Evolutionary conservation across 83 land plant genomes (phyloP).

Genomic region (Diphasiastrum complanatum): DNA sequence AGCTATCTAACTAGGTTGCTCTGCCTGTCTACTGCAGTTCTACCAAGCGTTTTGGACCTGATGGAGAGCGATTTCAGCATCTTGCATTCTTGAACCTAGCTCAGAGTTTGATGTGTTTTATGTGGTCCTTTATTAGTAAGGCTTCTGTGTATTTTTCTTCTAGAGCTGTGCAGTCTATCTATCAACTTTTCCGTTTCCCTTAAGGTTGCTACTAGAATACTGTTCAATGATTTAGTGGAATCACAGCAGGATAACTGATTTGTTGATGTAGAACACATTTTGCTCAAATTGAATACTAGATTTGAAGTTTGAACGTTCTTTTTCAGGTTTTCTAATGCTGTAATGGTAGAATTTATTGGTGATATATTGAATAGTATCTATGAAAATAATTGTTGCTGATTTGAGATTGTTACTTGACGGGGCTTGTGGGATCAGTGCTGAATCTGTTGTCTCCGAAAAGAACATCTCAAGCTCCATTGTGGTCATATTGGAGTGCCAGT

Average conservation of each 20-base stretch:
- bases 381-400: slow-evolving; percentile 3
- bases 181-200: neutral
- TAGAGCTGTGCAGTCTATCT: no score
- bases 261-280: no score
- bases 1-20: neutral
- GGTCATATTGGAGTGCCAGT: slow-evolving; percentile 89
- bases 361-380: slow-evolving; percentile 14
- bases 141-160: neutral
- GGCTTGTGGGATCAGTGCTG: slow-evolving; percentile 43
- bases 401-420: slow-evolving; percentile 6
- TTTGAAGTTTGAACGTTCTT: no score
- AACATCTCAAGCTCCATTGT: slow-evolving; percentile 64
- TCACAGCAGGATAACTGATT: no score
- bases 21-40: slow-evolving; percentile 46
- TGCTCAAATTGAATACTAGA: no score
- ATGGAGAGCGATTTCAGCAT: slow-evolving; percentile 76
- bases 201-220: neutral
- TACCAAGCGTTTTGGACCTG: slow-evolving; percentile 78
- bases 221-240: no score
- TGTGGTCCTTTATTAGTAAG: slow-evolving; percentile 91
- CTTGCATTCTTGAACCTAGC: slow-evolving; percentile 83
- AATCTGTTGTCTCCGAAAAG: slow-evolving; percentile 55
- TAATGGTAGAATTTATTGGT: no score
- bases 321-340: no score
- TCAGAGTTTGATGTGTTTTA: slow-evolving; percentile 75